Conservation (phyloP, 768 basidiomycete species). For the Trametes meyenii region DNA sequence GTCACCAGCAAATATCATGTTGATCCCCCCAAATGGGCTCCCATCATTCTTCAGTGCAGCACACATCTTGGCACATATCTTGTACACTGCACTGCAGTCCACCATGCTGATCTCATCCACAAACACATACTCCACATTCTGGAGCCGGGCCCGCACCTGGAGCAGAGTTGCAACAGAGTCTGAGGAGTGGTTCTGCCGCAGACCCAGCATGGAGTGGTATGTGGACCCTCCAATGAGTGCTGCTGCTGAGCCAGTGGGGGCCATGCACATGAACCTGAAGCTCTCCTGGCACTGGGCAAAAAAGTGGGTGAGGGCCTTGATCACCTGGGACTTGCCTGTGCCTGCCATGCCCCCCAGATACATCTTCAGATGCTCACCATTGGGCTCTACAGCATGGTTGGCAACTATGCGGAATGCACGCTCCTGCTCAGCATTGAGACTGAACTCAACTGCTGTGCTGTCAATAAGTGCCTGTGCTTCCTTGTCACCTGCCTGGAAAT, state of each 20-base stretch:
- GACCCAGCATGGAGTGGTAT: constrained; percentile 7
- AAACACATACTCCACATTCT: constrained; percentile 42
- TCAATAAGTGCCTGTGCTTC: too few relatives aligned
- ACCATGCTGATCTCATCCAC: constrained; percentile 49
- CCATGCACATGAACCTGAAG: constrained; percentile 9
- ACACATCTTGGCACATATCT: constrained; percentile 30
- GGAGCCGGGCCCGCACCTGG: not conserved
- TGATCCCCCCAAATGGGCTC: constrained; percentile 40
- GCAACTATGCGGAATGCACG: too few relatives aligned
- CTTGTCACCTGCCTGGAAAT: too few relatives aligned
- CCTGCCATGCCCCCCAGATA: not conserved
- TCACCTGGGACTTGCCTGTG: constrained; percentile 9
- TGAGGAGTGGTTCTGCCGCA: constrained; percentile 7
- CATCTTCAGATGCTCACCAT: not conserved
- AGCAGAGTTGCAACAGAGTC: not conserved
- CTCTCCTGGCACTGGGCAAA: constrained; percentile 5
- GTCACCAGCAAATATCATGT: constrained; percentile 49
- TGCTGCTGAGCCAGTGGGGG: constrained; percentile 25
- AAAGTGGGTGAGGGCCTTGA: constrained; percentile 15
- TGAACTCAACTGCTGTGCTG: too few relatives aligned
- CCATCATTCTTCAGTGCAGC: constrained; percentile 22
- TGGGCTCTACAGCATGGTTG: too few relatives aligned
- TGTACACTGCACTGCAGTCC: constrained; percentile 32
- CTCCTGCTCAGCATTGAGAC: too few relatives aligned
- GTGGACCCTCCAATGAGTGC: constrained; percentile 22